Evolutionary conservation across 805 yeast species (phyloP), one percentile per base, ranked within the genome.

Genomic region (Candida nonsorbophila): DNA sequence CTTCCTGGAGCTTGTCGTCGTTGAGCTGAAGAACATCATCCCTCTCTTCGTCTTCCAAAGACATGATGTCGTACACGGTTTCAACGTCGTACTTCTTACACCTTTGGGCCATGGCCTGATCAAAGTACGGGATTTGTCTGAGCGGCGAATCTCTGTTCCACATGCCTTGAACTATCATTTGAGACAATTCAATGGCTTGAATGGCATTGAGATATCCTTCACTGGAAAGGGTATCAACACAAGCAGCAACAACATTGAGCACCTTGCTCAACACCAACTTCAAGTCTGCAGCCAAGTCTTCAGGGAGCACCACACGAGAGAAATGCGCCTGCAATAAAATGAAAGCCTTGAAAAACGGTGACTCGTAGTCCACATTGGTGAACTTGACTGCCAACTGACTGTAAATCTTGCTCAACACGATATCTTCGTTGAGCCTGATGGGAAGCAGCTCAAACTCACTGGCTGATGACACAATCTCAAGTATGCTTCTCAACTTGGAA

Each of bases 101-200:
- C 27, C 81, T 63, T 13, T 58, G 54, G 22, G 85, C 49, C 9
- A 78, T 66, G 1, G 54, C 67, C 25, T 62, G 62, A 23, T 44
- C 49, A 30, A 87, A 74, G 42, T 62, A 70, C 2, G 98, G 98
- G 20, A 90, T 64, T 54, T 90, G 98, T 43, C 72, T 74, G 45
- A 90, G 66, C 2, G 92, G 80, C 27, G 74, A 73, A 32, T 84
- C 95, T 6, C 76, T 65, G 40, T 77, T 84, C 94, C 95, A 86
- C 15, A 84, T 62, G 1, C 83, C 94, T 51, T 90, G 97, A 1
- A 81, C 74, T 5, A 85, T 56, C 94, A 86, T 84, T 49, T 92
- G 98, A 2, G 83, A 71, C 29, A 87, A 49, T 49, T 92, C 97
- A 84, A 92, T 84, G 0, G 85, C 90, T 25, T 72, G 68, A 40